Evolutionary conservation across 495 filamentous ascomycete genomes (phyloP).

Genomic region (Neurospora sublineolata): DNA sequence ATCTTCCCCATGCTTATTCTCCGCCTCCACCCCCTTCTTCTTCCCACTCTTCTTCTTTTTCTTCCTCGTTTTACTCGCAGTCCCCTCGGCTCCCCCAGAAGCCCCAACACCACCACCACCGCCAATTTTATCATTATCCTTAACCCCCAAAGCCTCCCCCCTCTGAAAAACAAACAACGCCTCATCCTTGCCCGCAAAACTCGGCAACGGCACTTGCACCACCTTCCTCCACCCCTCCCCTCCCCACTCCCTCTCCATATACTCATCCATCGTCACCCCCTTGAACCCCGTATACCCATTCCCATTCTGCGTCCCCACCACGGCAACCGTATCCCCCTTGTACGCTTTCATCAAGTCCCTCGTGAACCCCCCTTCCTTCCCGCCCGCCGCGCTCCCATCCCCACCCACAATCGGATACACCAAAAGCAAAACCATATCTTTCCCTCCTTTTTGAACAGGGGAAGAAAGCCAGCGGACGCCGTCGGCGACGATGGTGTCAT

Average conservation of each 20-base stretch:
- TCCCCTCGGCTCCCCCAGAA: not conserved
- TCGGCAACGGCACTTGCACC: constrained; percentile 38
- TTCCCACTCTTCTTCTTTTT: not conserved
- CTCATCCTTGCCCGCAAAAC: constrained; percentile 46
- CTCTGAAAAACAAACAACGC: constrained; percentile 39
- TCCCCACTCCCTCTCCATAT: constrained; percentile 35
- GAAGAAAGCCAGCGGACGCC: constrained; percentile 31
- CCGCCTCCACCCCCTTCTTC: not conserved
- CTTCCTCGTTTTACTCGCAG: not conserved
- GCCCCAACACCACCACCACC: not conserved
- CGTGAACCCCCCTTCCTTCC: constrained; percentile 36
- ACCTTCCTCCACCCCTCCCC: constrained; percentile 24
- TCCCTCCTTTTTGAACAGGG: constrained; percentile 5
- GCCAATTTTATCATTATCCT: not conserved
- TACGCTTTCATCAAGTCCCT: constrained; percentile 39
- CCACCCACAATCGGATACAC: constrained; percentile 50
- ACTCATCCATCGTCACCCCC: constrained; percentile 42
- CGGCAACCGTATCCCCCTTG: constrained; percentile 43
- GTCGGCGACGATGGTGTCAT: constrained; percentile 40
- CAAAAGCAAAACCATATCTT: constrained; percentile 40
- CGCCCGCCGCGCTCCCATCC: constrained; percentile 15
- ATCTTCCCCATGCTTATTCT: not conserved
- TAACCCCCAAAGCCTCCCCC: constrained; percentile 5
- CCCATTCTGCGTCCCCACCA: constrained; percentile 52
- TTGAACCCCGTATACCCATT: constrained; percentile 54